Evolutionary conservation across 2,329 filamentous ascomycete genomes (phyloP).

Genomic region (Raffaelea albimanens): DNA sequence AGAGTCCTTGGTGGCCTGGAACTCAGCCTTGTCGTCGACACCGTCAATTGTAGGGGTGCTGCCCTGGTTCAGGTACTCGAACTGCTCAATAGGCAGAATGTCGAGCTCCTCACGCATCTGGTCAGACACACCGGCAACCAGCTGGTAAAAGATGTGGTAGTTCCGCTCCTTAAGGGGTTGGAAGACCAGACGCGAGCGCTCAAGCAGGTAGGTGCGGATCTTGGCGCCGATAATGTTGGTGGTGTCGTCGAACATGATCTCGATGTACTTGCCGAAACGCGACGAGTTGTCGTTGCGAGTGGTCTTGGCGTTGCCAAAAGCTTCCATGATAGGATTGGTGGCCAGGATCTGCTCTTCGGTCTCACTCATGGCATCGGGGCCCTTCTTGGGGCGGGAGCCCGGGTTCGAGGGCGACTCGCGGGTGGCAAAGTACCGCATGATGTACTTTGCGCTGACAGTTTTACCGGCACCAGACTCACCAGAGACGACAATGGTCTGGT

Average conservation of each 20-base stretch:
- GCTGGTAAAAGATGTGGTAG: constrained; percentile 98
- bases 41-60: constrained; percentile 85
- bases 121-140: constrained; percentile 85
- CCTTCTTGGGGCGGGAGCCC: constrained; percentile 64
- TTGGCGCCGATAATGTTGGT: constrained; percentile 97
- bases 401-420: constrained; percentile 88
- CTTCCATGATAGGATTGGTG: constrained; percentile 99
- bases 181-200: constrained; percentile 92
- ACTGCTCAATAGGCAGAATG: constrained; percentile 76
- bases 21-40: constrained; percentile 92
- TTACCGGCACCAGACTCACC: constrained; percentile 98
- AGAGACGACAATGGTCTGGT: constrained; percentile 98
- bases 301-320: constrained; percentile 99
- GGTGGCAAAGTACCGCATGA: constrained; percentile 99
- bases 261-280: constrained; percentile 98
- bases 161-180: constrained; percentile 96
- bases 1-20: constrained; percentile 77
- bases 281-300: constrained; percentile 99
- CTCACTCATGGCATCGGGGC: constrained; percentile 80
- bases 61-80: constrained; percentile 93
- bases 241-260: constrained; percentile 95
- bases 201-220: constrained; percentile 90
- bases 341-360: constrained; percentile 97
- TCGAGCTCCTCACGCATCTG: constrained; percentile 71
- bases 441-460: constrained; percentile 98